These are phyloP conservation scores for Entonaema liquescens DNA, from an alignment of 495 filamentous ascomycete species.

Conservation along the genomic window DNA sequence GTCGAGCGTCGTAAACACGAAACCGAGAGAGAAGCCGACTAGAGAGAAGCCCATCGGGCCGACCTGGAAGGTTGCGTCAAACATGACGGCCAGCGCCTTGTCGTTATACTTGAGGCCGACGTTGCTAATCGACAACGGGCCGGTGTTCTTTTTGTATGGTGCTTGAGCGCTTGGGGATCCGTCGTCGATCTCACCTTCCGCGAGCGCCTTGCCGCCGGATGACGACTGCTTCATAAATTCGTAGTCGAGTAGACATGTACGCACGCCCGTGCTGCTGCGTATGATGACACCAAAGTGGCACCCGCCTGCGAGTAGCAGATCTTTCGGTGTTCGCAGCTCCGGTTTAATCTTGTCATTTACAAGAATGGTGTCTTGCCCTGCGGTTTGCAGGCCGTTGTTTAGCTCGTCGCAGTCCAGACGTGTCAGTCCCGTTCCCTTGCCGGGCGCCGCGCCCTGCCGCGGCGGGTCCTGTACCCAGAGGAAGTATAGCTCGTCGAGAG, in stretches of 20 bases:
- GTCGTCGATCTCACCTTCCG: not conserved
- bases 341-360: not conserved
- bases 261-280: not conserved
- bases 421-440: not conserved
- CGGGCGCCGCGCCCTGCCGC: not conserved
- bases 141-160: not conserved
- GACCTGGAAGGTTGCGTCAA: slow-evolving; percentile 51
- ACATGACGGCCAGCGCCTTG: slow-evolving; percentile 40
- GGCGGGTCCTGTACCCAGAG: slow-evolving; percentile 47
- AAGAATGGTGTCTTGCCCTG: not conserved
- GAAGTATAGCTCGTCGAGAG: slow-evolving; percentile 54
- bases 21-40: slow-evolving; percentile 47
- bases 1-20: slow-evolving; percentile 25
- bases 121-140: slow-evolving; percentile 40
- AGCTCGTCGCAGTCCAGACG: not conserved
- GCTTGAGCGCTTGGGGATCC: not conserved
- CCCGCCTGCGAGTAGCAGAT: not conserved
- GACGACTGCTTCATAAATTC: not conserved
- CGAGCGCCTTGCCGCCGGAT: not conserved
- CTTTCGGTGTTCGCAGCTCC: not conserved
- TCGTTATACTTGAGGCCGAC: slow-evolving; percentile 50
- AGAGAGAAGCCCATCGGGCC: slow-evolving; percentile 52
- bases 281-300: not conserved
- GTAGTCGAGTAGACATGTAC: not conserved
- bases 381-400: not conserved